Evolutionary conservation across 371 early-diverging fungal species (phyloP), one percentile per base, ranked within the genome.

Genomic region (Haplosporangium sp.): DNA sequence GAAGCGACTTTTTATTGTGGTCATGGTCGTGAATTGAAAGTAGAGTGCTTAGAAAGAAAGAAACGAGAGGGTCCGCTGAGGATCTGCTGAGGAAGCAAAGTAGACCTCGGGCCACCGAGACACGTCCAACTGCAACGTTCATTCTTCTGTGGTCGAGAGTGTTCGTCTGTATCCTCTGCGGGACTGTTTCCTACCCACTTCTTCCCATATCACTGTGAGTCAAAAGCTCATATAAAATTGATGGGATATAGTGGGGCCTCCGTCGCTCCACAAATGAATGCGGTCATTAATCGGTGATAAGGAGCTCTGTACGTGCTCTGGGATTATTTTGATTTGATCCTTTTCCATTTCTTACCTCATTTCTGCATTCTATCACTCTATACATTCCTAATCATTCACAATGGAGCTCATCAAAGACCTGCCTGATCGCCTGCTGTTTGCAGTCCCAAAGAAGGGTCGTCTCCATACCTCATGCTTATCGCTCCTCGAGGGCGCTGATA

Each of bases 361-460:
- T 29, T 4, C 4, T 4, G 29, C 29, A 29, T 29, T 29, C 29
- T 4, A 29, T 29, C 29, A 29, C 29, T 29, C 29, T 29, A 29
- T 4, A 29, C 29, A 29, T 29, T 29, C 4, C 29, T 29, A 29
- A 29, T 29, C 29, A 29, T 29, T 29, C 29, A 29, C 64, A 38
- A 91, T 91, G 91, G 91, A 90, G 74, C 83, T 89, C 59, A 86
- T 88, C 56, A 85, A 84, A 53, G 90, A 92, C 68, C 86, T 91
- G 21, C 84, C 86, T 38, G 90, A 92, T 73, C 90, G 96, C 46
- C 87, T 98, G 51, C 83, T 97, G 43, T 95, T 98, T 72, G 97
- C 96, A n/a, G 90, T 98, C 50, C 98, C 98, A 56, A 98, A 98
- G 82, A 98, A 98, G 87, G 99, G 98, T 21, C 92, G 99, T 36